Conservation (phyloP, 2,329 filamentous ascomycete species). For the Sporothrix protearum region DNA sequence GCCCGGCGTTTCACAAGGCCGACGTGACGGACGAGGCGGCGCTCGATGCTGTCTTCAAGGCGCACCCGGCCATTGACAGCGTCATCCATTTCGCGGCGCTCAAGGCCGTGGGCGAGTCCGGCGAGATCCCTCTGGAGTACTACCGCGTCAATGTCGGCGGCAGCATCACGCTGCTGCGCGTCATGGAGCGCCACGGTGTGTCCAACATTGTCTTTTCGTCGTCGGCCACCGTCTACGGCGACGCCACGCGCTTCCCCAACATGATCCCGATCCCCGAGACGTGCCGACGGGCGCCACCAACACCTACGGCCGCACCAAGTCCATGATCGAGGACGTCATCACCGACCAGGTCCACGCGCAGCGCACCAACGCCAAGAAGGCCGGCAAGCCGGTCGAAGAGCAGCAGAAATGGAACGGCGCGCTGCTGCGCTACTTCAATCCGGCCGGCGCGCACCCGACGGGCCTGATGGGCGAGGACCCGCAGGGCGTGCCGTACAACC, state of each 20-base stretch:
- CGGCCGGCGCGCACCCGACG: slow-evolving; percentile 86
- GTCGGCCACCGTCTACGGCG: slow-evolving; percentile 96
- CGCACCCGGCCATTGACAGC: slow-evolving; percentile 90
- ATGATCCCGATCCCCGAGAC: slow-evolving; percentile 99
- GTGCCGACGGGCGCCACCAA: slow-evolving; percentile 94
- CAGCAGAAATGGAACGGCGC: slow-evolving; percentile 87
- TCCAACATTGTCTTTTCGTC: slow-evolving; percentile 98
- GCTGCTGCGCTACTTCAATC: slow-evolving; percentile 95
- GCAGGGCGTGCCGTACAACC: slow-evolving; percentile 90
- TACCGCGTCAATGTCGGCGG: slow-evolving; percentile 96
- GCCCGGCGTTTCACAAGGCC: slow-evolving; percentile 76
- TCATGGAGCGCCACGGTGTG: slow-evolving; percentile 87
- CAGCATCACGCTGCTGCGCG: slow-evolving; percentile 78
- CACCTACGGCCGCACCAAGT: slow-evolving; percentile 96
- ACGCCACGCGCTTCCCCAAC: slow-evolving; percentile 89
- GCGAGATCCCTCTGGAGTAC: slow-evolving; percentile 92
- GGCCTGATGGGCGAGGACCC: slow-evolving; percentile 99
- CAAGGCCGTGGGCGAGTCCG: slow-evolving; percentile 96
- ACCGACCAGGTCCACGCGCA: slow-evolving; percentile 85
- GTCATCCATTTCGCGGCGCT: slow-evolving; percentile 98
- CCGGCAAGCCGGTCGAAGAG: slow-evolving; percentile 69
- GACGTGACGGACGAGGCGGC: slow-evolving; percentile 84
- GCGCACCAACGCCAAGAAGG: slow-evolving; percentile 77
- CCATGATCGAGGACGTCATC: slow-evolving; percentile 86
- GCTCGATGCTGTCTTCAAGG: slow-evolving; percentile 81